Conservation (phyloP, 179 eudicot species). For the Gypsophila paniculata region DNA sequence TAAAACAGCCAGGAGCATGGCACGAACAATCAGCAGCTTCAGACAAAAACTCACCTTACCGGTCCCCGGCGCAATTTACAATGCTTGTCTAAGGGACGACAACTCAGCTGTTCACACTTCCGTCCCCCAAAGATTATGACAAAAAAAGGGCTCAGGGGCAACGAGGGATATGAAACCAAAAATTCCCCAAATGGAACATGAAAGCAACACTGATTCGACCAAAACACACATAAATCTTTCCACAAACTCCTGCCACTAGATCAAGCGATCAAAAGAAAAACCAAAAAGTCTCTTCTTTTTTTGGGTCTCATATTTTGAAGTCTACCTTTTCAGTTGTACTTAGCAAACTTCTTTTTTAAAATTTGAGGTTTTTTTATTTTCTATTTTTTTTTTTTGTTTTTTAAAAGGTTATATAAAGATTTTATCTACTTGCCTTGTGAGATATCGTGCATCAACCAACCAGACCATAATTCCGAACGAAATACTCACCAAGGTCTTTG, state of each 20-base stretch:
- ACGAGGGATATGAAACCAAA: conserved; percentile 20
- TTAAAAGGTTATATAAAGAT: neutral
- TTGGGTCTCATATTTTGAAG: conserved; percentile 10
- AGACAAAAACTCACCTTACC: conserved; percentile 20
- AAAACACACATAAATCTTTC: conserved; percentile 6
- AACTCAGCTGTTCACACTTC: conserved; percentile 16
- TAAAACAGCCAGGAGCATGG: conserved; percentile 12
- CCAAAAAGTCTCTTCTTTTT: neutral
- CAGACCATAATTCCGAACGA: conserved; percentile 14
- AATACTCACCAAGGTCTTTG: conserved; percentile 25
- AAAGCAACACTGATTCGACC: conserved; percentile 23
- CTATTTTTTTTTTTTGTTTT: conserved; percentile 9
- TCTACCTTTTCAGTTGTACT: conserved; percentile 17
- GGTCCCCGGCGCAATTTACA: conserved; percentile 20
- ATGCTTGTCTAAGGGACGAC: conserved; percentile 10
- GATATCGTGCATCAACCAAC: conserved; percentile 17
- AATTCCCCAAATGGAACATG: conserved; percentile 21
- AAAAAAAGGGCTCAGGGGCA: conserved; percentile 19
- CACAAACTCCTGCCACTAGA: conserved; percentile 21
- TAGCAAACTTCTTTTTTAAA: neutral
- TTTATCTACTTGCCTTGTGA: conserved; percentile 11
- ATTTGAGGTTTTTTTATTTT: neutral
- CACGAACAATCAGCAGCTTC: conserved; percentile 18
- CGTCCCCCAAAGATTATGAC: conserved; percentile 17
- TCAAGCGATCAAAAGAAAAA: conserved; percentile 15